Conservation (phyloP, 768 basidiomycete species). For the Dacryopinax spathularia region DNA sequence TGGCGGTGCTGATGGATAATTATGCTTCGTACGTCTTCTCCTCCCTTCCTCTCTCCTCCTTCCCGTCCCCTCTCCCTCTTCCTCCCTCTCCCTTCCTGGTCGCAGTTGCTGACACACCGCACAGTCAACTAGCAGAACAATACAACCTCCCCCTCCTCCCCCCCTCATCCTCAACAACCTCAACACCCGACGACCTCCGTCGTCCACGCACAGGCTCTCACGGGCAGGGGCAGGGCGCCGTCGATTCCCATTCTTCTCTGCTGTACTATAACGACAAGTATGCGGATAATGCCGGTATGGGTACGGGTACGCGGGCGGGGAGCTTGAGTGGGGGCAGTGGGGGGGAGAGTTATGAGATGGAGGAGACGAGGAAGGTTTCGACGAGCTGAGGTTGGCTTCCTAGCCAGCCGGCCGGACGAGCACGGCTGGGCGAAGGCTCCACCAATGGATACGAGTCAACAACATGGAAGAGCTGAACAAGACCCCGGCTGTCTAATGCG, state of each 20-base stretch:
- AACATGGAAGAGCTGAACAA: no score
- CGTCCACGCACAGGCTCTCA: neutral
- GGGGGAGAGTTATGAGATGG: neutral
- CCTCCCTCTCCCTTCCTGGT: slow-evolving; percentile 1
- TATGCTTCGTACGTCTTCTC: slow-evolving; percentile 51
- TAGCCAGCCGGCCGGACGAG: no score
- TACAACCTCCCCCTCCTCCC: slow-evolving; percentile 28
- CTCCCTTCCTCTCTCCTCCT: neutral
- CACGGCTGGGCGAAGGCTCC: no score
- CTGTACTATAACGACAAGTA: neutral
- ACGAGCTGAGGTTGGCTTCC: no score
- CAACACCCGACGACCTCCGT: neutral
- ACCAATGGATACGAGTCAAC: no score
- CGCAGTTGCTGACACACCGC: neutral
- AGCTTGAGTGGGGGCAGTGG: neutral
- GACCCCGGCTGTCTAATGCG: no score
- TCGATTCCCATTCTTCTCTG: no score
- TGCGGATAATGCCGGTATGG: neutral
- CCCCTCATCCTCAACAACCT: no score
- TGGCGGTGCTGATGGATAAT: slow-evolving; percentile 75
- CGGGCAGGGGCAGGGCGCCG: no score
- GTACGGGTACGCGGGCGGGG: neutral
- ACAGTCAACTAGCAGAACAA: slow-evolving; percentile 58
- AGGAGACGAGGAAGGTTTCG: neutral
- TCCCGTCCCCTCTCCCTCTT: neutral